Conservation (phyloP, 202 grass and related monocot species). For the Musa balbisiana region DNA sequence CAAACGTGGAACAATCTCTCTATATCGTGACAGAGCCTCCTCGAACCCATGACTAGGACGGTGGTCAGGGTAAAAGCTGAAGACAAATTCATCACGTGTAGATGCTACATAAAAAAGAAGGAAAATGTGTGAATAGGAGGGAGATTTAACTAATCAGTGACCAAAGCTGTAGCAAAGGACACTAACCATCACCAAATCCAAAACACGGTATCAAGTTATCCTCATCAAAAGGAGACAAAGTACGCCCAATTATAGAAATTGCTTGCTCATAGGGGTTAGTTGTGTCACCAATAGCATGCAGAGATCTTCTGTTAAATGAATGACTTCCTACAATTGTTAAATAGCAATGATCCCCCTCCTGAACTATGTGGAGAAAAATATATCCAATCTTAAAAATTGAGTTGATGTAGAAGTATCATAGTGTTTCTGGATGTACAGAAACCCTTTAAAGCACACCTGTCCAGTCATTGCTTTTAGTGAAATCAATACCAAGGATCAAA, state of each 20-base stretch:
- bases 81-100: slow-evolving; percentile 28
- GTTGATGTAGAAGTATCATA: no score
- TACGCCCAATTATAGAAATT: slow-evolving; percentile 35
- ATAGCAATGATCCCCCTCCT: background rate
- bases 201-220: slow-evolving; percentile 39
- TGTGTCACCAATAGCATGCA: slow-evolving; percentile 20
- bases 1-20: slow-evolving; percentile 25
- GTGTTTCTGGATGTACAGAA: no score
- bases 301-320: slow-evolving; percentile 29
- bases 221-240: slow-evolving; percentile 32
- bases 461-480: slow-evolving; percentile 46
- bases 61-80: slow-evolving; percentile 34
- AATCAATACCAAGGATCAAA: slow-evolving; percentile 39
- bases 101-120: slow-evolving; percentile 17
- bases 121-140: slow-evolving; percentile 2
- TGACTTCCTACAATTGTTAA: slow-evolving; percentile 15
- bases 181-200: slow-evolving; percentile 35
- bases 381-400: no score
- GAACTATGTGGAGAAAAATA: no score
- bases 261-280: slow-evolving; percentile 24
- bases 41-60: slow-evolving; percentile 29
- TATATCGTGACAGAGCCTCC: slow-evolving; percentile 31
- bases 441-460: slow-evolving; percentile 15
- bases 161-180: background rate
- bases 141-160: background rate